Evolutionary conservation across 164 flowering plant species (phyloP).

Genomic region (Umbilicus rupestris): DNA sequence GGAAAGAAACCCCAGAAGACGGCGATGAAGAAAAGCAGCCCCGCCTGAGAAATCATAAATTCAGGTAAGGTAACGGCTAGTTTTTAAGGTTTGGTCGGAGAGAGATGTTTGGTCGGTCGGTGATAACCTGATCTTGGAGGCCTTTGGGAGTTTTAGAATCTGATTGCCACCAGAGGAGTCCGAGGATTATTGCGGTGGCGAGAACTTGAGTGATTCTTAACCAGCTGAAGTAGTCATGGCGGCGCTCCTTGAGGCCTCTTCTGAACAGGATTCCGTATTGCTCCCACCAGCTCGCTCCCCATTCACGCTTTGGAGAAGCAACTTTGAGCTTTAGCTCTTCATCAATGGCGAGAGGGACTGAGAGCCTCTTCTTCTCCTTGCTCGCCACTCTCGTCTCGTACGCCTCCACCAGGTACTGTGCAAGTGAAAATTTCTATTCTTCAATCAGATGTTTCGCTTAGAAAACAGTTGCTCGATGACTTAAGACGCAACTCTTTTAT

Average conservation of each 20-base stretch:
- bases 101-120: no score
- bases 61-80: not conserved
- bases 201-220: constrained; percentile 71
- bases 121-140: constrained; percentile 76
- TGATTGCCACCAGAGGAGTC: constrained; percentile 94
- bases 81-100: not conserved
- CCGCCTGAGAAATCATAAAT: constrained; percentile 48
- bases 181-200: constrained; percentile 56
- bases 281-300: constrained; percentile 90
- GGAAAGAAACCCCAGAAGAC: constrained; percentile 99
- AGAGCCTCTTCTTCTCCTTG: constrained; percentile 61
- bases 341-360: constrained; percentile 49
- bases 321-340: constrained; percentile 54
- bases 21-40: constrained; percentile 85
- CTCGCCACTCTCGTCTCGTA: constrained; percentile 76
- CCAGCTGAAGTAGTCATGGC: constrained; percentile 74
- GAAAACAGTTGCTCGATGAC: no score
- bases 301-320: constrained; percentile 50
- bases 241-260: constrained; percentile 75
- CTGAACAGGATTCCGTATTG: constrained; percentile 57
- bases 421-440: not conserved
- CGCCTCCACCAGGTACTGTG: constrained; percentile 90
- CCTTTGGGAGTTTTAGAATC: constrained; percentile 41
- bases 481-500: no score
- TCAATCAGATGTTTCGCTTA: no score